Conservation (phyloP, 768 basidiomycete species). For the Phlegmacium glaucopus region DNA sequence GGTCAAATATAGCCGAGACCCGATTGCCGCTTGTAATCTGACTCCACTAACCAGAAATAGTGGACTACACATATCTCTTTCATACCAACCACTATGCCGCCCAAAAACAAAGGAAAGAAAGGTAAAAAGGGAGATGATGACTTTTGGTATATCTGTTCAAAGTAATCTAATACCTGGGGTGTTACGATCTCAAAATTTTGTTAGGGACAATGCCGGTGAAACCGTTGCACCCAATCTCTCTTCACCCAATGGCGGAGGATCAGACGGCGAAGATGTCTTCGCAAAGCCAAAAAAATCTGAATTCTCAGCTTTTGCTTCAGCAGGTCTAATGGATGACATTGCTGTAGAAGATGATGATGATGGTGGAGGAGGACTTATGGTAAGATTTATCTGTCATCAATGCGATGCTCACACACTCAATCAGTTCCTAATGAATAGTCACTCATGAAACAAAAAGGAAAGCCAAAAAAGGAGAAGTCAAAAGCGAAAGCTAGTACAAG, state of each 20-base stretch:
- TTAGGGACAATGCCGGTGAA: constrained; percentile 66
- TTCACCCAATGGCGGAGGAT: constrained; percentile 26
- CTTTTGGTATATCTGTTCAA: constrained; percentile 56
- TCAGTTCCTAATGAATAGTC: constrained; percentile 4
- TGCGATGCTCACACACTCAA: not conserved
- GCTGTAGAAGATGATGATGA: constrained; percentile 50
- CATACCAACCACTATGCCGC: constrained; percentile 37
- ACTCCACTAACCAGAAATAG: not conserved
- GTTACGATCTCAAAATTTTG: constrained; percentile 8
- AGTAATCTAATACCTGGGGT: not conserved
- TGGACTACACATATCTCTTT: not conserved
- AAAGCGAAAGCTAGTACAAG: constrained; percentile 37
- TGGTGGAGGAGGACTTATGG: constrained; percentile 75
- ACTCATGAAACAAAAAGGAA: constrained; percentile 20
- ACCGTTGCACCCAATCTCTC: constrained; percentile 40
- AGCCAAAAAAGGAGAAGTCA: constrained; percentile 54
- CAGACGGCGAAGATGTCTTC: constrained; percentile 41
- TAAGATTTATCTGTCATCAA: constrained; percentile 25
- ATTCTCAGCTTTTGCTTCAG: constrained; percentile 51
- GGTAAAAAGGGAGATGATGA: constrained; percentile 81
- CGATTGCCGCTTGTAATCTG: no score
- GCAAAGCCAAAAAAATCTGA: constrained; percentile 26
- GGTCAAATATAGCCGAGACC: no score
- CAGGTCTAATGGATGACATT: constrained; percentile 40
- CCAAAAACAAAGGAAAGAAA: constrained; percentile 82